Conservation (phyloP, 2,329 filamentous ascomycete species). For the Hortaea sp. region DNA sequence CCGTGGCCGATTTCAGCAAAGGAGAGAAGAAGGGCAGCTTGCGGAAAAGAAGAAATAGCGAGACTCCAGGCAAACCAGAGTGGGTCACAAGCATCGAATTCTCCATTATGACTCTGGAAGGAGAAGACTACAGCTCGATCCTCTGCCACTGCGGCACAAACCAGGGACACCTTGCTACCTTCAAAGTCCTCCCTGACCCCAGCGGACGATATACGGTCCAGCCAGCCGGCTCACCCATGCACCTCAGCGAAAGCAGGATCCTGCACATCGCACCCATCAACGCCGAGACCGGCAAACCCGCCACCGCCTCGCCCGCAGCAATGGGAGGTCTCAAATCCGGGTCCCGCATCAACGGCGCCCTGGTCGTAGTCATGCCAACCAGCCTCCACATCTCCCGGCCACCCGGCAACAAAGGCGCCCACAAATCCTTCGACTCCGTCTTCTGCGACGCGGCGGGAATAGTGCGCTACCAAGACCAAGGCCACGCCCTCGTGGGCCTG, state of each 20-base stretch:
- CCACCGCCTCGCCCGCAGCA: slow-evolving; percentile 61
- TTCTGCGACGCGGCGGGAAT: slow-evolving; percentile 75
- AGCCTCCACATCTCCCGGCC: slow-evolving; percentile 85
- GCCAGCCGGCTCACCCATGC: slow-evolving; percentile 53
- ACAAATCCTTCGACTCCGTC: slow-evolving; percentile 75
- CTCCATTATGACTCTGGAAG: slow-evolving; percentile 83
- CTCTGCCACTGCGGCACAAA: slow-evolving; percentile 85
- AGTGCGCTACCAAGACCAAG: slow-evolving; percentile 59
- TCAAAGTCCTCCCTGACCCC: slow-evolving; percentile 72
- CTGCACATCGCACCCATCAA: slow-evolving; percentile 72
- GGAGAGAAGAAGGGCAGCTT: slow-evolving; percentile 69
- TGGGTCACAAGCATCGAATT: slow-evolving; percentile 81
- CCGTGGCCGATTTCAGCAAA: slow-evolving; percentile 63
- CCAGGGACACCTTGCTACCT: slow-evolving; percentile 71
- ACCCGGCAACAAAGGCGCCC: slow-evolving; percentile 75
- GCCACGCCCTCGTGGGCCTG: slow-evolving; percentile 69
- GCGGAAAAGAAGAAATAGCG: slow-evolving; percentile 38
- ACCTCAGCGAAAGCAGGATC: slow-evolving; percentile 53
- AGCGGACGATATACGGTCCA: slow-evolving; percentile 62
- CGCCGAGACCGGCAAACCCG: slow-evolving; percentile 63
- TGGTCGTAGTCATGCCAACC: slow-evolving; percentile 64
- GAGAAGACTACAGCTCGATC: slow-evolving; percentile 92
- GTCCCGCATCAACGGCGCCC: slow-evolving; percentile 63
- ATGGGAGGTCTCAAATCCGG: slow-evolving; percentile 72
- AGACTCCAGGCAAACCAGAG: slow-evolving; percentile 45